Evolutionary conservation across 2,329 filamentous ascomycete genomes (phyloP), one percentile per base, ranked within the genome.

Genomic region (Trichothecium roseum): DNA sequence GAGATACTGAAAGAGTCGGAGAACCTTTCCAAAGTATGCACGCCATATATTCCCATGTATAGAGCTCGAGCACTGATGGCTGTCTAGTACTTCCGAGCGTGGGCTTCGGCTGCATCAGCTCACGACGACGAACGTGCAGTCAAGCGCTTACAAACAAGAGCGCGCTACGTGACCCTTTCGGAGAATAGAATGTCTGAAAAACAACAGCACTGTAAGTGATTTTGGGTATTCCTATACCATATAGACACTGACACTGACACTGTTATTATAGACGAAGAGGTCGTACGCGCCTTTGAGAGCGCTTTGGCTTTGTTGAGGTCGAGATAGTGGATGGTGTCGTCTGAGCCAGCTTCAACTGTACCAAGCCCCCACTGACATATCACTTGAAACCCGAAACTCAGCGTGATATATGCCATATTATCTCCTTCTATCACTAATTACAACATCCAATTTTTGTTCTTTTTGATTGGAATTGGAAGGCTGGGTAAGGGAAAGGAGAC

Each of bases 101-200:
- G 88, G 87, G 82, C 84, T 17, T 68, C 79, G 15, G 75, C 82
- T 10, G 81, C 82, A 1, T 71, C 78, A 22, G 61, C 67, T 9
- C 78, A 84, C 41, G 88, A 94, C 54, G 78, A 83, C 37, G 78
- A 81, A 40, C 74, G 88, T 37, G 82, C 84, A 17, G 68, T 76
- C 42, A 89, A 89, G 56, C 77, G 87, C 37, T 68, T 94, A 31
- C 82, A 81, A 50, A 95, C 88, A 3, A 78, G 87, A 42, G 77
- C 81, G 53, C 68, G 76, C 41, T 83, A 81, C 53, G 84, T 94
- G 20, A 75, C 81, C 42, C 66, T 85, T 30, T 75, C 81, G 0
- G 88, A 94, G 53, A 64, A 74, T 28, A 72, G 68, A 18, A 66
- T 94, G 38, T 74, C 78, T 36, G 70, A 80, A 45, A 91, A 82